Evolutionary conservation across 2,329 filamentous ascomycete genomes (phyloP).

Genomic region (Sporothrix sp.): DNA sequence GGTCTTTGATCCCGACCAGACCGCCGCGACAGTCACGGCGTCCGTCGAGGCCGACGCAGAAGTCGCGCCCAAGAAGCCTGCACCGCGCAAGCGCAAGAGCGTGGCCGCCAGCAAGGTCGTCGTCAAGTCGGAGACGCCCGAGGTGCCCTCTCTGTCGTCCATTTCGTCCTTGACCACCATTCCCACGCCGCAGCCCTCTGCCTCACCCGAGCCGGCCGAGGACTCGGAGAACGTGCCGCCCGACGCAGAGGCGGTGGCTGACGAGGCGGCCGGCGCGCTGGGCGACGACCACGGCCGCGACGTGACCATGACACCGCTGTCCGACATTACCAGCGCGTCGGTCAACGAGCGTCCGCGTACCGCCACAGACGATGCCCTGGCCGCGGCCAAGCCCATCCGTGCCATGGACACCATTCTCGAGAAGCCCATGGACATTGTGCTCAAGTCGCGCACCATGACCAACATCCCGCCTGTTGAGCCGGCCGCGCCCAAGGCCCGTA

Average conservation of each 20-base stretch:
- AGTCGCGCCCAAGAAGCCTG: constrained; percentile 30
- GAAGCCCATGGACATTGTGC: constrained; percentile 85
- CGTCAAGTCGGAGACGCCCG: constrained; percentile 28
- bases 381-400: constrained; percentile 59
- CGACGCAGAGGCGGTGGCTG: background rate
- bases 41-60: constrained; percentile 22
- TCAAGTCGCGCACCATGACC: constrained; percentile 69
- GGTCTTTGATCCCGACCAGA: constrained; percentile 47
- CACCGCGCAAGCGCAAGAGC: constrained; percentile 61
- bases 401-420: constrained; percentile 71
- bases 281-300: constrained; percentile 1
- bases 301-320: constrained; percentile 42
- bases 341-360: constrained; percentile 49
- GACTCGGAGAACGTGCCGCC: constrained; percentile 1
- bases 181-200: background rate
- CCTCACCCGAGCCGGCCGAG: background rate
- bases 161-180: constrained; percentile 2
- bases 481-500: constrained; percentile 68
- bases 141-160: constrained; percentile 29
- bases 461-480: constrained; percentile 58
- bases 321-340: constrained; percentile 58
- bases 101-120: constrained; percentile 32
- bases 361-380: constrained; percentile 35
- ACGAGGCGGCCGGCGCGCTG: constrained; percentile 5
- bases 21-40: constrained; percentile 22